Evolutionary conservation across 148 eudicot species (phyloP).

Genomic region (Rhododendron ferrugineum): DNA sequence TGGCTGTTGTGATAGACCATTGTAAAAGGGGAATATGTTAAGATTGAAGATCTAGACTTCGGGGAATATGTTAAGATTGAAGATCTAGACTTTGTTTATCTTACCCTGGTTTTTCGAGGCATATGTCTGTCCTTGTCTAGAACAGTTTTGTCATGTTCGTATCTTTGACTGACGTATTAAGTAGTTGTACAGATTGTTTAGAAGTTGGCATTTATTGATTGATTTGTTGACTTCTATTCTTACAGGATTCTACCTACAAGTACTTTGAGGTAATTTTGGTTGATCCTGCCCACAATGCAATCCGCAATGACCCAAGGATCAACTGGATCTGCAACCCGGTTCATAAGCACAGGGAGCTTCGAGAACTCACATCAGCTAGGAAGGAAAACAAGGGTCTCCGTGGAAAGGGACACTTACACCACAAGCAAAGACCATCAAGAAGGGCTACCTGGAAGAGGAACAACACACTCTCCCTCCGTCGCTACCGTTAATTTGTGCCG

Average conservation of each 20-base stretch:
- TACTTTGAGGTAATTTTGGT: conserved; percentile 48
- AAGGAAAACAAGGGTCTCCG: conserved; percentile 49
- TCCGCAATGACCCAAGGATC: conserved; percentile 49
- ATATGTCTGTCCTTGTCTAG: neutral
- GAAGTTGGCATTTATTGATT: neutral
- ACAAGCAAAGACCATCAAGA: conserved; percentile 47
- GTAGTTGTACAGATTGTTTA: neutral
- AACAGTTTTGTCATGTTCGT: neutral
- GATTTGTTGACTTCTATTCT: too few species aligned
- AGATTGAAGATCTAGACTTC: neutral
- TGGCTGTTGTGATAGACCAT: neutral
- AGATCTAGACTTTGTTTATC: neutral
- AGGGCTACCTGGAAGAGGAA: conserved; percentile 55
- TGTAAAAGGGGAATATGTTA: neutral
- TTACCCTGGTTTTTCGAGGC: neutral
- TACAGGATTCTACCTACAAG: conserved; percentile 47
- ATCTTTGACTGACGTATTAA: neutral
- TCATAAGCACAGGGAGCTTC: conserved; percentile 52
- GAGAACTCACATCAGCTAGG: conserved; percentile 52
- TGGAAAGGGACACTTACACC: conserved; percentile 40
- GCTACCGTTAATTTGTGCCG: neutral
- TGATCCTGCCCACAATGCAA: conserved; percentile 41
- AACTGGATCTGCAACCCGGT: conserved; percentile 57
- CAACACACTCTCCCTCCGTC: conserved; percentile 33
- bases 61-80: neutral